A percentile compares a stretch with the other conserved stretches of the same genome.
Evolutionary conservation across 1,284 basidiomycete species (phyloP).

Genomic region (Sporisorium exsertum): DNA sequence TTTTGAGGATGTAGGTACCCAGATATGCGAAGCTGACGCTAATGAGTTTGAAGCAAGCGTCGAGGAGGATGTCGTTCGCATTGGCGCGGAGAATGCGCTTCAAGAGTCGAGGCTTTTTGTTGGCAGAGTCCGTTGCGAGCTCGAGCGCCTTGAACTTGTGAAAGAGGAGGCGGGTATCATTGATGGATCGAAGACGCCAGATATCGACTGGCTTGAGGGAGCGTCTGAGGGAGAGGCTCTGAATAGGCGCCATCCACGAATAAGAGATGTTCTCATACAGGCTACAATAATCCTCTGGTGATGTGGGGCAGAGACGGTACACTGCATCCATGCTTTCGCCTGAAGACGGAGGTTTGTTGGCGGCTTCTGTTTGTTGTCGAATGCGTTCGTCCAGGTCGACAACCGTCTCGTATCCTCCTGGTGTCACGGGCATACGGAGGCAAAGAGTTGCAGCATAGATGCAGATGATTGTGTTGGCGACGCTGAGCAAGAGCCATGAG

Average conservation of each 20-base stretch:
- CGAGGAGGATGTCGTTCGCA: slow-evolving; percentile 55
- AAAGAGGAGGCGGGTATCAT: slow-evolving; percentile 52
- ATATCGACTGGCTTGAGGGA: slow-evolving; percentile 54
- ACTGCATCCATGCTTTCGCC: slow-evolving; percentile 23
- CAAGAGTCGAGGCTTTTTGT: slow-evolving; percentile 25
- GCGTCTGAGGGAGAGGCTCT: slow-evolving; percentile 42
- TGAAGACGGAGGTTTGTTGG: slow-evolving; percentile 1
- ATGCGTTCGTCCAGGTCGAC: slow-evolving; percentile 42
- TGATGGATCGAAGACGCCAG: slow-evolving; percentile 56
- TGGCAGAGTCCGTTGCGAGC: not conserved
- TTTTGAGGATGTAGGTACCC: slow-evolving; percentile 52
- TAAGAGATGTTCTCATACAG: slow-evolving; percentile 53
- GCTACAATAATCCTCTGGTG: slow-evolving; percentile 57
- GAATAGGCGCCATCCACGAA: slow-evolving; percentile 59
- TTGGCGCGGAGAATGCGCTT: slow-evolving; percentile 48
- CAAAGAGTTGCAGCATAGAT: slow-evolving; percentile 27
- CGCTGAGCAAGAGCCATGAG: slow-evolving; percentile 2
- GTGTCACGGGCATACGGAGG: slow-evolving; percentile 46
- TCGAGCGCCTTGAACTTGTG: slow-evolving; percentile 40
- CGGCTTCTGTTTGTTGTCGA: slow-evolving; percentile 19
- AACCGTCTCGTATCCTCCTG: slow-evolving; percentile 51
- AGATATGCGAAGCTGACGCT: slow-evolving; percentile 58
- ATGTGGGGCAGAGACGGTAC: slow-evolving; percentile 56
- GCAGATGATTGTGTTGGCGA: slow-evolving; percentile 21
- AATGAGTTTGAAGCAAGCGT: slow-evolving; percentile 55